Conservation (phyloP, 345 rosid species). For the Murraya koenigii region DNA sequence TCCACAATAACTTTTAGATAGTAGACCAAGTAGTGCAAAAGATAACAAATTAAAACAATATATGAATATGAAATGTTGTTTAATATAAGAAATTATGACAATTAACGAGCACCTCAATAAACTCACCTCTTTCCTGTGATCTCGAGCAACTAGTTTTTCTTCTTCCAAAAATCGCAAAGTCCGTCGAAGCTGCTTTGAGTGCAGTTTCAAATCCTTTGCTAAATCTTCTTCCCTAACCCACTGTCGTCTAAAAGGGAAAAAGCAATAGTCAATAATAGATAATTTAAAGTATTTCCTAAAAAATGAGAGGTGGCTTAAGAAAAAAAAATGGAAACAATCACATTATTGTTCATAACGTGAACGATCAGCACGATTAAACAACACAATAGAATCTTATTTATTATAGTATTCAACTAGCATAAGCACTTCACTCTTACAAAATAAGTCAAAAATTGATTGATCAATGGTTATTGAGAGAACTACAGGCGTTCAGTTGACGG, state of each 20-base stretch:
- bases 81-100: not conserved
- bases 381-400: not conserved
- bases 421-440: not conserved
- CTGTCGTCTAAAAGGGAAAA: conserved; percentile 51
- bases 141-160: conserved; percentile 72
- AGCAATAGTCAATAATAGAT: not conserved
- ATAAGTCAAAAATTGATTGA: not conserved
- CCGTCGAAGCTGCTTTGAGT: conserved; percentile 78
- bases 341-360: not conserved
- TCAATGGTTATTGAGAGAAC: not conserved
- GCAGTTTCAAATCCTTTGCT: conserved; percentile 79
- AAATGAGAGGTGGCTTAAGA: not conserved
- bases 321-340: not conserved
- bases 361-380: not conserved
- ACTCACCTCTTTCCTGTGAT: conserved; percentile 80
- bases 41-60: not conserved
- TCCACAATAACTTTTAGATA: not conserved
- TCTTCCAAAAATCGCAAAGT: conserved; percentile 70
- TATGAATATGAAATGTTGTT: not conserved
- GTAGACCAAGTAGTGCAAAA: not conserved
- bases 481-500: not conserved
- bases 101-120: not conserved
- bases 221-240: conserved; percentile 98
- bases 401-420: not conserved
- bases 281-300: not conserved